Conservation (phyloP, 2,329 filamentous ascomycete genomes). For the Fusarium cyanostomum region DNA sequence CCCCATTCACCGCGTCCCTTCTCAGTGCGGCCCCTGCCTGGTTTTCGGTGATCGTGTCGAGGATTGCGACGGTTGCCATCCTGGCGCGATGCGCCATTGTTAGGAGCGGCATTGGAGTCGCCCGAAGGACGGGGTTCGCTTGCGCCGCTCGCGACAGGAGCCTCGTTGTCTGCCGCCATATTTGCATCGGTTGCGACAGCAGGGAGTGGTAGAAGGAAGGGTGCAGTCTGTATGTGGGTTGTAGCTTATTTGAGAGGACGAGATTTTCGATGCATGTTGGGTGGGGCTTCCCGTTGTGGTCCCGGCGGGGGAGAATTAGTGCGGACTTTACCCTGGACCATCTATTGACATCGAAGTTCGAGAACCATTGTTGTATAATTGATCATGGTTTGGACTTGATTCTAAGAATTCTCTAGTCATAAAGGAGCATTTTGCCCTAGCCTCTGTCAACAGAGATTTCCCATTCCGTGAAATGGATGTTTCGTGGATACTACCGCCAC, state of each 20-base stretch:
- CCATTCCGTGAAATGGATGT: too few species aligned
- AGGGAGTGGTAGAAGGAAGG: neutral
- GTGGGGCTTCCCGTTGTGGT: constrained; percentile 36
- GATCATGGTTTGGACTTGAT: too few species aligned
- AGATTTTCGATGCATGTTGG: constrained; percentile 35
- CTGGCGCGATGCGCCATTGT: constrained; percentile 31
- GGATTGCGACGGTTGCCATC: constrained; percentile 43
- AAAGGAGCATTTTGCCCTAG: too few species aligned
- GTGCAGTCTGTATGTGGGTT: constrained; percentile 12
- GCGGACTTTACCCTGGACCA: constrained; percentile 25
- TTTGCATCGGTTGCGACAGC: constrained; percentile 44
- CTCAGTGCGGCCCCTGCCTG: constrained; percentile 44
- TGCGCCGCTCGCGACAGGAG: constrained; percentile 41
- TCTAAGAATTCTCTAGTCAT: too few species aligned
- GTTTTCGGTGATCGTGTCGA: constrained; percentile 43
- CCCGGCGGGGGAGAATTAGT: constrained; percentile 27
- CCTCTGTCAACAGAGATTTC: too few species aligned
- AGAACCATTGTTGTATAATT: too few species aligned
- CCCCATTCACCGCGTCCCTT: constrained; percentile 46
- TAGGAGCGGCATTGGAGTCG: constrained; percentile 30
- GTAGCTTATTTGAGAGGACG: constrained; percentile 21
- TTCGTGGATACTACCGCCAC: too few species aligned
- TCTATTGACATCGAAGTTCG: neutral
- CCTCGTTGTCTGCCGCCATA: constrained; percentile 47
- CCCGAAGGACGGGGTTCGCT: constrained; percentile 28